A percentile compares a stretch with the other conserved stretches of the same genome.
Conservation (phyloP, 2,329 filamentous ascomycete species). For the Pezicula radicicola region DNA sequence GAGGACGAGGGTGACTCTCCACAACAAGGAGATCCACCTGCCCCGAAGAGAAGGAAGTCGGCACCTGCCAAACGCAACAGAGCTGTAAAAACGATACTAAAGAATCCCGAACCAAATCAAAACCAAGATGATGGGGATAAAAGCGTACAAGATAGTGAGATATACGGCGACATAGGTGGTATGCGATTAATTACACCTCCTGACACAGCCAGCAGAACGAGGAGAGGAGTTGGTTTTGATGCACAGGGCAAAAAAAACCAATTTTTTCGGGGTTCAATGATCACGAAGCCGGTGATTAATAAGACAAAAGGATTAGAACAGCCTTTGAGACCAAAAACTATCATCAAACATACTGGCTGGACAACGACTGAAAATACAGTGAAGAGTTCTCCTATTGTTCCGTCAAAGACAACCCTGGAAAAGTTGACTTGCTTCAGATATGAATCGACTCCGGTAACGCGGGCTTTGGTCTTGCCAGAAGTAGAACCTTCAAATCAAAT, state of each 20-base stretch:
- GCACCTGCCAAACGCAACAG: conserved; percentile 9
- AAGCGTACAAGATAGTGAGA: background rate
- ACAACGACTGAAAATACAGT: conserved; percentile 24
- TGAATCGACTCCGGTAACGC: background rate
- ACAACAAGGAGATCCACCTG: conserved; percentile 6
- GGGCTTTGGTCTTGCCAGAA: background rate
- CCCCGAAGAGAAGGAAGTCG: conserved; percentile 14
- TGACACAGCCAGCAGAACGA: conserved; percentile 8
- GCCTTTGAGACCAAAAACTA: conserved; percentile 1
- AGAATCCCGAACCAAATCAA: background rate
- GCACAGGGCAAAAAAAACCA: conserved; percentile 9
- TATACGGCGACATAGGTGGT: background rate
- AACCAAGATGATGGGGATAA: background rate
- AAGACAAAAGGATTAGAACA: conserved; percentile 1
- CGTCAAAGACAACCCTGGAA: conserved; percentile 22
- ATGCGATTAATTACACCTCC: conserved; percentile 13
- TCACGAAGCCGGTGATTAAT: conserved; percentile 18
- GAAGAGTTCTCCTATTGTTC: conserved; percentile 9
- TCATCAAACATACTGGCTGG: conserved; percentile 16
- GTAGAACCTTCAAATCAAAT: background rate
- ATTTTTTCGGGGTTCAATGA: conserved; percentile 15
- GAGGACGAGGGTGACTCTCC: conserved; percentile 13
- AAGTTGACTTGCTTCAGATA: conserved; percentile 21
- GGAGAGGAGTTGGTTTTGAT: conserved; percentile 3
- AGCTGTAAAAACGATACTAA: background rate